Conservation (phyloP, 225 moss, liverwort and hornwort genomes). For the Sphagnum contortum region DNA sequence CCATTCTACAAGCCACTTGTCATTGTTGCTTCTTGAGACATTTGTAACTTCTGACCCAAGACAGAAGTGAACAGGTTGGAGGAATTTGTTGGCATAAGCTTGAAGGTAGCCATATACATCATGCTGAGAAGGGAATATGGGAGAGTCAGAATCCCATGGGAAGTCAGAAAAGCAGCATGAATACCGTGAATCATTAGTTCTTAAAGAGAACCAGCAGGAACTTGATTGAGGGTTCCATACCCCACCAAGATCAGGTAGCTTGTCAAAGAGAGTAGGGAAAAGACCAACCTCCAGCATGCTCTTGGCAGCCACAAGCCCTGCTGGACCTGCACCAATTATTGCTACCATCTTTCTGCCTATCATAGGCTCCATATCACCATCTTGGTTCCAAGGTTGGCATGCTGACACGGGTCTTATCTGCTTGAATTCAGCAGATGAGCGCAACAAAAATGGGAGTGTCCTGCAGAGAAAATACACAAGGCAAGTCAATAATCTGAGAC, state of each 20-base stretch:
- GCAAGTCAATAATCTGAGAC: too few species aligned
- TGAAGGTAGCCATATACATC: conserved; percentile 10
- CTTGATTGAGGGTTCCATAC: conserved; percentile 8
- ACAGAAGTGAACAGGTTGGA: conserved; percentile 13
- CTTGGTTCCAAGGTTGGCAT: conserved; percentile 3
- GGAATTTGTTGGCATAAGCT: conserved; percentile 8
- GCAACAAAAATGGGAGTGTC: too few species aligned
- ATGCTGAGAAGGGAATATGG: conserved; percentile 13
- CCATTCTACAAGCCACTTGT: conserved; percentile 13
- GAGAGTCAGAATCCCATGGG: conserved; percentile 10
- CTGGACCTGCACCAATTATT: conserved; percentile 13
- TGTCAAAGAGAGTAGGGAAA: conserved; percentile 12
- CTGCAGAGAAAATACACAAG: too few species aligned
- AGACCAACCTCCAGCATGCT: conserved; percentile 20
- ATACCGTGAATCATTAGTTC: conserved; percentile 11
- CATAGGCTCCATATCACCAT: conserved; percentile 2
- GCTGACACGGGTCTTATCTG: not conserved
- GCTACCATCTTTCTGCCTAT: conserved; percentile 15
- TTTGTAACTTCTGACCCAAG: conserved; percentile 12
- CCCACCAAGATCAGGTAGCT: conserved; percentile 14
- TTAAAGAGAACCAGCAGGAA: conserved; percentile 6
- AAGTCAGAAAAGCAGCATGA: conserved; percentile 15
- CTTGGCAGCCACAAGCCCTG: conserved; percentile 16
- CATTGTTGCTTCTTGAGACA: conserved; percentile 8
- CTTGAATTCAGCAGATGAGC: too few species aligned